phyloP scores from a whole-genome alignment of 345 rosid genomes.

The Diplotaxis tenuifolia region DNA sequence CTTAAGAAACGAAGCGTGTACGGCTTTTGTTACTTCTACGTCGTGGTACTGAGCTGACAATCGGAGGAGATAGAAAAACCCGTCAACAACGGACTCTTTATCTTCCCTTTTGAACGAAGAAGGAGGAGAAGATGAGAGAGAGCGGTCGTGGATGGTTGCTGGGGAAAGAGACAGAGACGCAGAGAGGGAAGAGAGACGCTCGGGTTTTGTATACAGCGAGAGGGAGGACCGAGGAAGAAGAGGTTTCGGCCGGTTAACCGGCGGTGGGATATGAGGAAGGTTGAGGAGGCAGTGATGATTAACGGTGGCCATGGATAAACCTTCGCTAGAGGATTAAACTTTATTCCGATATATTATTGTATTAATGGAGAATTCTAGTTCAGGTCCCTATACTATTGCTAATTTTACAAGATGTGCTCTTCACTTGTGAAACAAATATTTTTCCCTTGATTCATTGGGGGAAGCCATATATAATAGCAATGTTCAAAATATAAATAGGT shows the following conservation, averaged over 20 bases:
- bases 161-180: constrained; percentile 32
- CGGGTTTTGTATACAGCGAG: constrained; percentile 20
- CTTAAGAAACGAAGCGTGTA: constrained; percentile 63
- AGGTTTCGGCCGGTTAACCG: background rate
- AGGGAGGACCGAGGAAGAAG: background rate
- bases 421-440: background rate
- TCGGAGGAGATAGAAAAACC: constrained; percentile 47
- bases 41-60: constrained; percentile 50
- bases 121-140: constrained; percentile 2
- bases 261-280: constrained; percentile 27
- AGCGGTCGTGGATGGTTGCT: background rate
- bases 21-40: constrained; percentile 49
- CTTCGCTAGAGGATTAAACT: background rate
- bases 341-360: background rate
- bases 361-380: background rate
- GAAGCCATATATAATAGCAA: background rate
- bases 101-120: constrained; percentile 16
- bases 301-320: constrained; percentile 46
- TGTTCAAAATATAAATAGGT: background rate
- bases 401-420: background rate
- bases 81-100: constrained; percentile 27
- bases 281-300: constrained; percentile 39
- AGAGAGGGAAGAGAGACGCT: constrained; percentile 28
- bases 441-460: background rate
- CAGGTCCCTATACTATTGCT: background rate